phyloP scores from a whole-genome alignment of 2,329 filamentous ascomycete species.

The Amauroascus verrucosus region DNA sequence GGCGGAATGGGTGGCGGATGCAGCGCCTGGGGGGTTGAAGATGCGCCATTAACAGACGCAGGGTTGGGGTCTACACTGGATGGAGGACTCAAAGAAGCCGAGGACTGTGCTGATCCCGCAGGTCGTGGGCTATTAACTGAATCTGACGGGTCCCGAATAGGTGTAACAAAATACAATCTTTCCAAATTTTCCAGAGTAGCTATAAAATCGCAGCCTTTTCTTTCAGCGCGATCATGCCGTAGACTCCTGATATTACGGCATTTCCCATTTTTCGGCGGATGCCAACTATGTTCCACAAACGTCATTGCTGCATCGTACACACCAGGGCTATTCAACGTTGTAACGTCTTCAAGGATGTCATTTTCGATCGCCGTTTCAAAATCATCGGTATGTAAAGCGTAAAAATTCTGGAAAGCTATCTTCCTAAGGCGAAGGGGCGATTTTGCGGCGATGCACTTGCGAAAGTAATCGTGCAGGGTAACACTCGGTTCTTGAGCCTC shows the following conservation, averaged over 20 bases:
- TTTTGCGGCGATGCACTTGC: conserved; percentile 42
- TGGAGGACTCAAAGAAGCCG: conserved; percentile 10
- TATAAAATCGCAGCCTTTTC: conserved; percentile 37
- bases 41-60: conserved; percentile 14
- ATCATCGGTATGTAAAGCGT: conserved; percentile 42
- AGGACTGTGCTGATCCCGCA: conserved; percentile 8
- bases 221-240: conserved; percentile 41
- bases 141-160: conserved; percentile 24
- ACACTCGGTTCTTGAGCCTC: conserved; percentile 49
- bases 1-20: neutral
- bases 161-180: conserved; percentile 44
- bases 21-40: neutral
- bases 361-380: conserved; percentile 38
- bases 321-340: conserved; percentile 45
- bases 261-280: conserved; percentile 17
- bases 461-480: conserved; percentile 46
- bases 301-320: conserved; percentile 31
- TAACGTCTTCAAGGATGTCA: conserved; percentile 38
- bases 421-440: conserved; percentile 41
- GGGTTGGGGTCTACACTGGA: neutral
- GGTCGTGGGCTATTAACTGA: conserved; percentile 24
- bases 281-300: conserved; percentile 50
- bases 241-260: conserved; percentile 39
- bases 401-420: conserved; percentile 49
- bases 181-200: conserved; percentile 38